Conservation (phyloP, 129 eudicot genomes). For the Oenanthe sinensis region DNA sequence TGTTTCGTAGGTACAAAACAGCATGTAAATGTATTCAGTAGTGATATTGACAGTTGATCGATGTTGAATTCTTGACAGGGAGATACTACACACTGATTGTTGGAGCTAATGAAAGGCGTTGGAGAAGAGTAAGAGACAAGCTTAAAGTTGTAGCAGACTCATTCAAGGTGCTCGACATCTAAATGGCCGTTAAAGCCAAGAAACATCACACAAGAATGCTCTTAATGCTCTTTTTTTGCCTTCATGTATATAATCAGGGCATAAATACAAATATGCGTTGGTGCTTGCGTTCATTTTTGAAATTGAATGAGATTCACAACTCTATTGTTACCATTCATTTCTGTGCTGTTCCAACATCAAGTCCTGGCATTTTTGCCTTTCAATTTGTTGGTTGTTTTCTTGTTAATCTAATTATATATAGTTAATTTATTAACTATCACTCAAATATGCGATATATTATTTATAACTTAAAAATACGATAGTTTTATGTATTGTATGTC, state of each 20-base stretch:
- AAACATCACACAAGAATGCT: not conserved
- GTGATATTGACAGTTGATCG: not conserved
- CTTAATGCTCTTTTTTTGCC: not conserved
- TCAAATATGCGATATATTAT: too few species aligned
- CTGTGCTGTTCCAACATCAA: not conserved
- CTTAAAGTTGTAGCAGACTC: constrained; percentile 95
- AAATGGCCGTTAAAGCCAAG: constrained; percentile 3
- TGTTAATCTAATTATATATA: too few species aligned
- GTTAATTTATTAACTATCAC: too few species aligned
- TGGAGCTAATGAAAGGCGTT: constrained; percentile 79
- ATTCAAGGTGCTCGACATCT: constrained; percentile 72
- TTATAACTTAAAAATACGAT: too few species aligned
- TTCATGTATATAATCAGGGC: not conserved
- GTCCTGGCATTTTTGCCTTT: too few species aligned
- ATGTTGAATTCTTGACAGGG: constrained; percentile 33
- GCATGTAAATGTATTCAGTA: too few species aligned
- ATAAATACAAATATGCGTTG: not conserved
- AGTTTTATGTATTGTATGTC: too few species aligned
- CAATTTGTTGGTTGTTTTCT: too few species aligned
- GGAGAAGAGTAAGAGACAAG: constrained; percentile 68
- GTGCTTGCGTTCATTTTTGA: not conserved
- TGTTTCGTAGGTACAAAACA: too few species aligned
- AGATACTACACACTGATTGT: constrained; percentile 87
- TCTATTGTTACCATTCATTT: not conserved
- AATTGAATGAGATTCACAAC: not conserved